phyloP scores from a whole-genome alignment of 352 stramenopile species.

The Pythium sukuiense region DNA sequence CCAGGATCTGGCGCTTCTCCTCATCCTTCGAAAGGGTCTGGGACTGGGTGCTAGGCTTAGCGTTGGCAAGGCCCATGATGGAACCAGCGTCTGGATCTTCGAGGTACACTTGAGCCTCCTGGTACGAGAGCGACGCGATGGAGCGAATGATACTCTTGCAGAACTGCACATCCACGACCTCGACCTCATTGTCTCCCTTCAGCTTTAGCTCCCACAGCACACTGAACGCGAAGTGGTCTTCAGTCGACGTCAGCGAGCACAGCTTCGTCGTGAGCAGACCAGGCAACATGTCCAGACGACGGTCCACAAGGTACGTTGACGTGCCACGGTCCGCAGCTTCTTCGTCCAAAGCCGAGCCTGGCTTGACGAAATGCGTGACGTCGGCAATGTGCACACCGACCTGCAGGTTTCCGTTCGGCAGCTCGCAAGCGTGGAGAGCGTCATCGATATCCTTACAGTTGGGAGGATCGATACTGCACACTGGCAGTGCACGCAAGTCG shows the following conservation, averaged over 20 bases:
- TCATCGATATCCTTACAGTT: slow-evolving; percentile 98
- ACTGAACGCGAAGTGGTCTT: slow-evolving; percentile 86
- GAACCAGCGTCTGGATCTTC: slow-evolving; percentile 77
- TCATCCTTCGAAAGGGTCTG: slow-evolving; percentile 44
- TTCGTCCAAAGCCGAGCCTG: slow-evolving; percentile 93
- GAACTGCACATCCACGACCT: slow-evolving; percentile 96
- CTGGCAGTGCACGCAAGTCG: slow-evolving; percentile 93
- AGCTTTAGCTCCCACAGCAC: slow-evolving; percentile 77
- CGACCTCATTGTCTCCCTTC: slow-evolving; percentile 61
- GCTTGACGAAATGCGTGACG: slow-evolving; percentile 97
- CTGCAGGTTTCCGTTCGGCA: slow-evolving; percentile 93
- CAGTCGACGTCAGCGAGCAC: slow-evolving; percentile 90
- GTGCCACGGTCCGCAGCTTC: slow-evolving; percentile 92
- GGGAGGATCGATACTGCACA: slow-evolving; percentile 91
- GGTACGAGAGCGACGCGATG: slow-evolving; percentile 95
- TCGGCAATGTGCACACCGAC: slow-evolving; percentile 99
- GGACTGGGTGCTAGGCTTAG: slow-evolving; percentile 8
- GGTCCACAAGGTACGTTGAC: slow-evolving; percentile 98
- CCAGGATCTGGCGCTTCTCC: slow-evolving; percentile 55
- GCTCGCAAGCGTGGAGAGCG: slow-evolving; percentile 92
- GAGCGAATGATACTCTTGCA: slow-evolving; percentile 98
- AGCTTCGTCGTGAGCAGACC: slow-evolving; percentile 96
- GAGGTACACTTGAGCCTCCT: slow-evolving; percentile 96
- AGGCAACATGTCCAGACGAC: slow-evolving; percentile 98
- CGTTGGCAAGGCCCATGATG: slow-evolving; percentile 35